Evolutionary conservation across 331 rosid genomes (phyloP), one percentile per base, ranked within the genome.

Genomic region (Arachis monticola): DNA sequence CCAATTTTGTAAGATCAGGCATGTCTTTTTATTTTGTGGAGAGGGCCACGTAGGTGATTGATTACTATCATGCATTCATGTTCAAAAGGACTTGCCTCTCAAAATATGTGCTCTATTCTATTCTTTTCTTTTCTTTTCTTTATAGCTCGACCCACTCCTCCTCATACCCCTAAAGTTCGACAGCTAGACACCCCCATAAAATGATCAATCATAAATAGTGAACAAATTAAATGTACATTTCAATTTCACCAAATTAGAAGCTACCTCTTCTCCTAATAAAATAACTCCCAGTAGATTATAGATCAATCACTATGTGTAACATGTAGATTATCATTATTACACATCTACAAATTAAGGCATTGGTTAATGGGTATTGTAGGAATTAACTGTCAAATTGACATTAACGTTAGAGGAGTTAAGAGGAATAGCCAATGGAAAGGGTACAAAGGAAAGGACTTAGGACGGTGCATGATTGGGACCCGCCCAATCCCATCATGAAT

Each of bases 381-480:
- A 27, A 27, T 27, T 27, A 27, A 27, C 30, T 27, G 30, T 27
- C 30, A 27, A 27, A 46, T 46, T 7, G 51, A 46, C 8, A 46
- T 5, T 46, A 46, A 10, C 69, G 41, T 32, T 68, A 51, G 64
- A 69, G 60, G 64, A 72, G 79, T 47, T 60, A 53, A 12, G 76
- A 71, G 13, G 70, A 44, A 9, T 31, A 59, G 70, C 73, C 71
- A 80, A 84, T 13, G 58, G 73, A 74, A 78, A 79, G 83, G 75
- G 52, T 80, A 71, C 82, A 84, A 76, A 65, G 72, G 60, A 27
- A 59, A 27, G 30, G 30, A 27, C 59, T 50, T 3, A 68, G 87
- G 93, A 9, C 90, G 92, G 96, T 85, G 87, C 47, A 5, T 27
- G 27, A 61, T 10, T 48, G 92, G 88, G 90, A 56, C 86, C 86